Evolutionary conservation across 148 eudicot species (phyloP), one percentile per base, ranked within the genome.

Genomic region (Rhododendron henanense): DNA sequence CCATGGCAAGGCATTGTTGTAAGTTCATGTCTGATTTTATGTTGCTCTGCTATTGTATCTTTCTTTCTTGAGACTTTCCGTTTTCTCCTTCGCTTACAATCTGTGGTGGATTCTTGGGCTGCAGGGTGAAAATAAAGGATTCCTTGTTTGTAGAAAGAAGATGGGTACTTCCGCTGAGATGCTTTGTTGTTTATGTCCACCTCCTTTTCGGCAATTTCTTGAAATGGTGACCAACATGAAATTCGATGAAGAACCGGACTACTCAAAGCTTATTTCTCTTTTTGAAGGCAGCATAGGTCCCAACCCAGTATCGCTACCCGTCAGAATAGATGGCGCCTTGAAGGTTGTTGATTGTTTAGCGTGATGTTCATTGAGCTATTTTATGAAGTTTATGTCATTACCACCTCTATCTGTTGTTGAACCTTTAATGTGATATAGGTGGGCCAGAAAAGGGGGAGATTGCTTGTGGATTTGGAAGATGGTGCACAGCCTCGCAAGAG

Each of bases 61-160:
- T 33, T 23, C 11, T 75, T 8, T 21, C 57, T 2, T 50, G 7
- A 13, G 39, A 31, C 21, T n/a, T 83, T 69, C 48, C 37, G 2
- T 16, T 67, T 69, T 67, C 6, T 16, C 14, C 45, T n/a, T 69
- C 35, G 25, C 74, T 57, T 82, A 2, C 45, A 41, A 77, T 15
- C 53, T 44, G 2, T 31, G 59, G 76, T 61, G 88, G 80, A 37
- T 45, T 83, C 61, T 78, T 44, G 45, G 83, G 25, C 33, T 87
- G 84, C 89, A 91, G 93, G 93, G 93, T 28, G 93, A 91, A 51
- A 91, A 90, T 81, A 91, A 91, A 90, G 90, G 92, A 44, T 91
- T 91, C 79, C 90, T 89, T 51, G 93, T 91, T 31, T 90, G 93
- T 81, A 90, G 88, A 69, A 90, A 91, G 88, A 91, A 91, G 90